Percentiles rank a stretch among this genome's conserved stretches.
These are phyloP conservation scores for Nasturtium officinale DNA, from an alignment of 345 rosid species.

Conservation along the genomic window DNA sequence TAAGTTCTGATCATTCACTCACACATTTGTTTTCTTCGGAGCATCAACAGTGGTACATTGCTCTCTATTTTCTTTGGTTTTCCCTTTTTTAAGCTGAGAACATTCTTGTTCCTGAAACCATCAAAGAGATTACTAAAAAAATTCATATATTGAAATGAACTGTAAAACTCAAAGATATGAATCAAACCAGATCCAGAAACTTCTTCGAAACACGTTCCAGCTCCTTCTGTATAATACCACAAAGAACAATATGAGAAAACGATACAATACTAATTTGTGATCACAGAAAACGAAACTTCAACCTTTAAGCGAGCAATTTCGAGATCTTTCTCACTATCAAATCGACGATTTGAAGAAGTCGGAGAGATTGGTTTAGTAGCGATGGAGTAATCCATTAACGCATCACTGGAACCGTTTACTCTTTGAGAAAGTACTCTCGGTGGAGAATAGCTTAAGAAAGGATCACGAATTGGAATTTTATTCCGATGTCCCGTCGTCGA, in stretches of 20 bases:
- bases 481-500: conserved; percentile 8
- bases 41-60: conserved; percentile 23
- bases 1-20: conserved; percentile 33
- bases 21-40: conserved; percentile 39
- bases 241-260: conserved; percentile 24
- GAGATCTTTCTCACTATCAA: conserved; percentile 48
- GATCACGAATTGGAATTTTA: not conserved
- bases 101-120: conserved; percentile 64
- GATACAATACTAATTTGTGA: not conserved
- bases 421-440: conserved; percentile 79
- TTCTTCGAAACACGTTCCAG: conserved; percentile 57
- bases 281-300: conserved; percentile 28
- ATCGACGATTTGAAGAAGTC: conserved; percentile 29
- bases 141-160: not conserved
- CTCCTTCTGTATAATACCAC: conserved; percentile 58
- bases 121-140: not conserved
- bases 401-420: conserved; percentile 18
- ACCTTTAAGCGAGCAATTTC: conserved; percentile 77
- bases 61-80: conserved; percentile 41
- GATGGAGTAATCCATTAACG: not conserved
- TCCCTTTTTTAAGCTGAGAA: conserved; percentile 58
- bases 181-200: conserved; percentile 44
- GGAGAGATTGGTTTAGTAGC: conserved; percentile 37
- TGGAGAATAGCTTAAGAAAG: conserved; percentile 60
- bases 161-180: not conserved